phyloP scores from a whole-genome alignment of 306 rosid species.

The Corylus avellana region DNA sequence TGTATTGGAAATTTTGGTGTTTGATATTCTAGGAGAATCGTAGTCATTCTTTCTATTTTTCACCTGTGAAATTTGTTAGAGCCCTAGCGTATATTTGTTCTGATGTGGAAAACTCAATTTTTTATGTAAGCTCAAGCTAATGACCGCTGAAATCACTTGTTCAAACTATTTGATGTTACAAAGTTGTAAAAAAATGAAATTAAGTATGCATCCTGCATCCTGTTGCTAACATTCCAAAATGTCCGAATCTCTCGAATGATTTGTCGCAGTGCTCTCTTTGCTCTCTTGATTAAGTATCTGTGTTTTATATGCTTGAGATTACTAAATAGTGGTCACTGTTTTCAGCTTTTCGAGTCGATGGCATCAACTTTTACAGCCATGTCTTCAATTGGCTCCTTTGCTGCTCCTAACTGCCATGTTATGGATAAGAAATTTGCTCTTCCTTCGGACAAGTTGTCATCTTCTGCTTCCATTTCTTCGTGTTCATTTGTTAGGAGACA shows the following conservation, averaged over 20 bases:
- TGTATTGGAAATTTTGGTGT: background rate
- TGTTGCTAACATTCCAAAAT: background rate
- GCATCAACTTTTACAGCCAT: slow-evolving; percentile 74
- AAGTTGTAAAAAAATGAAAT: background rate
- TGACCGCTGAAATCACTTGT: too few relatives aligned
- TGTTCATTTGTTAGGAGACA: slow-evolving; percentile 49
- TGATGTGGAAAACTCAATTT: too few relatives aligned
- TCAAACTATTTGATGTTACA: background rate
- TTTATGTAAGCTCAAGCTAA: background rate
- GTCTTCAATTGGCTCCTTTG: slow-evolving; percentile 54
- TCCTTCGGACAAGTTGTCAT: slow-evolving; percentile 47
- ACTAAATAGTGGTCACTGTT: background rate
- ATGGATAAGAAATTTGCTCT: slow-evolving; percentile 36
- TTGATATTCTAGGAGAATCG: background rate
- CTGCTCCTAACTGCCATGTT: slow-evolving; percentile 49
- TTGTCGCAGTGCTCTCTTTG: background rate
- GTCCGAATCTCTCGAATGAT: background rate
- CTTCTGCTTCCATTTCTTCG: slow-evolving; percentile 67
- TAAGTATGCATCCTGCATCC: too few relatives aligned
- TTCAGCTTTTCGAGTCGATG: slow-evolving; percentile 41
- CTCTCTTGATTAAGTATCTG: background rate
- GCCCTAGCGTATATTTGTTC: too few relatives aligned
- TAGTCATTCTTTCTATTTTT: background rate
- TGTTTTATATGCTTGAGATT: background rate
- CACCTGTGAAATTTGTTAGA: too few relatives aligned